Percentiles rank a stretch among this genome's conserved stretches.
phyloP scores from a whole-genome alignment of 768 basidiomycete genomes.

The Russula olivacea region DNA sequence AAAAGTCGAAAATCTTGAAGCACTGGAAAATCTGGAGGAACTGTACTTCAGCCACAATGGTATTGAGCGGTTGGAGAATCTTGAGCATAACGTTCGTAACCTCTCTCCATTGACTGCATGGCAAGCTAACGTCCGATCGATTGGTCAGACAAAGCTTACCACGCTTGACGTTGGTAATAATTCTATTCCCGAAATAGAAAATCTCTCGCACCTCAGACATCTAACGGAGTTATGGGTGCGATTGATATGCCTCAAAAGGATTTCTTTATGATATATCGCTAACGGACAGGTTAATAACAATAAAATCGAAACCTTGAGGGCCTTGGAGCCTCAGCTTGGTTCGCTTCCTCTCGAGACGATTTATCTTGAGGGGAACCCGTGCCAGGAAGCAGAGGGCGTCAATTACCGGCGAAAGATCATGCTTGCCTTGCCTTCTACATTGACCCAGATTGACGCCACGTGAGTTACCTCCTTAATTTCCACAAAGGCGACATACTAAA shows the following conservation, averaged over 20 bases:
- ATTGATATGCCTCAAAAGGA: background rate
- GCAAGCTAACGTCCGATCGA: background rate
- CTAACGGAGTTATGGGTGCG: slow-evolving; percentile 95
- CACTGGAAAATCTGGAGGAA: slow-evolving; percentile 70
- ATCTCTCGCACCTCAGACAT: slow-evolving; percentile 63
- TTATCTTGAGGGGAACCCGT: slow-evolving; percentile 94
- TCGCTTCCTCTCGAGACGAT: slow-evolving; percentile 69
- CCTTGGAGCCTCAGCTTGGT: slow-evolving; percentile 62
- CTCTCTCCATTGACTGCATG: background rate
- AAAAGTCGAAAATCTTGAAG: slow-evolving; percentile 75
- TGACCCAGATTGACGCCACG: slow-evolving; percentile 96
- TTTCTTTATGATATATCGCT: background rate
- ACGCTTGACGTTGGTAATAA: slow-evolving; percentile 89
- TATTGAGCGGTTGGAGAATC: slow-evolving; percentile 71
- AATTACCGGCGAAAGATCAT: slow-evolving; percentile 87
- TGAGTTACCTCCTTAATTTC: slow-evolving; percentile 40
- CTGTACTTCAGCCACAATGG: slow-evolving; percentile 95
- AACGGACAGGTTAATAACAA: slow-evolving; percentile 78
- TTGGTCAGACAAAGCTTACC: slow-evolving; percentile 52
- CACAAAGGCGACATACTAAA: slow-evolving; percentile 3
- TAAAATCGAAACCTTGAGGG: slow-evolving; percentile 62
- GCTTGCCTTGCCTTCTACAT: slow-evolving; percentile 69
- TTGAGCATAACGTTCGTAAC: slow-evolving; percentile 69
- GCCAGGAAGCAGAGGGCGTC: slow-evolving; percentile 69
- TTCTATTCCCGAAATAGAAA: slow-evolving; percentile 72